Conservation (phyloP, 2,329 filamentous ascomycete genomes). For the Zarea fungicola region DNA sequence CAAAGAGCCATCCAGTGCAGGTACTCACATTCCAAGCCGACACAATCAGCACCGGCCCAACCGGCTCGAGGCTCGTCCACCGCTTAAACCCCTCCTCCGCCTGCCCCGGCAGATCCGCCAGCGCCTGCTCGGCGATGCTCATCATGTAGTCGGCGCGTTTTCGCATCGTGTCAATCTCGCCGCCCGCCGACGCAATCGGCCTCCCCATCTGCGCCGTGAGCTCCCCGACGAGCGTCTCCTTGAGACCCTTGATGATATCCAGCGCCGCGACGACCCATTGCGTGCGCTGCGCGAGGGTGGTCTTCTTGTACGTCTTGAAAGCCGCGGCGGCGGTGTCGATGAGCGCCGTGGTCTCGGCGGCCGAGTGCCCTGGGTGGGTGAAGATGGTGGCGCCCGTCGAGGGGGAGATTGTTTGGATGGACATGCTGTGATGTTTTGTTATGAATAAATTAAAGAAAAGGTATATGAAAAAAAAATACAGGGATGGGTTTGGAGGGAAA, state of each 20-base stretch:
- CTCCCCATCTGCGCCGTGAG: slow-evolving; percentile 93
- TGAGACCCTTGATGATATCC: slow-evolving; percentile 59
- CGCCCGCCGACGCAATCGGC: slow-evolving; percentile 79
- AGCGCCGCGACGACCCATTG: slow-evolving; percentile 76
- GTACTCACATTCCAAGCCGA: slow-evolving; percentile 93
- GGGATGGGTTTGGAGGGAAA: too few species aligned
- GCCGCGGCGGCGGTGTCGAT: slow-evolving; percentile 59
- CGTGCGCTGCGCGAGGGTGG: slow-evolving; percentile 68
- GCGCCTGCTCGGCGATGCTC: slow-evolving; percentile 70
- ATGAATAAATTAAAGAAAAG: too few species aligned
- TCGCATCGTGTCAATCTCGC: slow-evolving; percentile 79
- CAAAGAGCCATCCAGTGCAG: too few species aligned
- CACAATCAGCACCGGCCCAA: slow-evolving; percentile 82
- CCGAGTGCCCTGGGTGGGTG: slow-evolving; percentile 54
- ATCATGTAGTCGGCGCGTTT: slow-evolving; percentile 81
- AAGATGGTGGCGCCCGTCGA: slow-evolving; percentile 61
- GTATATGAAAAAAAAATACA: too few species aligned
- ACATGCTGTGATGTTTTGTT: slow-evolving; percentile 4
- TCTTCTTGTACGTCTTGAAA: slow-evolving; percentile 72
- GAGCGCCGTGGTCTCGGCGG: slow-evolving; percentile 50
- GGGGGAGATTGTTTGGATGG: slow-evolving; percentile 57
- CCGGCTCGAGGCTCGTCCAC: slow-evolving; percentile 80
- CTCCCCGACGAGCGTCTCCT: slow-evolving; percentile 77
- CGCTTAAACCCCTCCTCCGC: slow-evolving; percentile 81
- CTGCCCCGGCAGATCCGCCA: slow-evolving; percentile 78